Evolutionary conservation across 225 moss, liverwort and hornwort genomes (phyloP).

Genomic region (Rhytidiadelphus loreus): DNA sequence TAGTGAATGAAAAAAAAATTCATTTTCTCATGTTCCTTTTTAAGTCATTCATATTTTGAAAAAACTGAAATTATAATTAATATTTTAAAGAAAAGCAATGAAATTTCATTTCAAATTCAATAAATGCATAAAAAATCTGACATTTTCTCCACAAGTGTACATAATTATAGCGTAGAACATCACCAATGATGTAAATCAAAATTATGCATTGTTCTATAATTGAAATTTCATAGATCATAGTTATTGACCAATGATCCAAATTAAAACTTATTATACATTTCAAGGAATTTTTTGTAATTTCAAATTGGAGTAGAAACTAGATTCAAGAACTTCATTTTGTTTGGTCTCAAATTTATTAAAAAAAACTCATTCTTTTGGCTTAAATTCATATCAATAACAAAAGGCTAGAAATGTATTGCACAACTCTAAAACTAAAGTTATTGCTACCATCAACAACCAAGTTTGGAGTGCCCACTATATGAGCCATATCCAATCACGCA

Average conservation of each 20-base stretch:
- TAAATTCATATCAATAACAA: background rate
- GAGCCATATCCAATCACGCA: too few relatives aligned
- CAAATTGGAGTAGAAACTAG: background rate
- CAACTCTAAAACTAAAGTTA: accelerated
- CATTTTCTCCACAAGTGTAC: background rate
- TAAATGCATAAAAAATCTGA: background rate
- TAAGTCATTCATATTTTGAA: background rate
- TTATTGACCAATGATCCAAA: background rate
- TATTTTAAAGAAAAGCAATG: too few relatives aligned
- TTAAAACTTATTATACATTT: background rate
- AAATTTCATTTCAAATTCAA: background rate
- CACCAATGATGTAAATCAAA: background rate
- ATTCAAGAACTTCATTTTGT: background rate
- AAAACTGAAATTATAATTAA: too few relatives aligned
- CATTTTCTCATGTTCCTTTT: too few relatives aligned
- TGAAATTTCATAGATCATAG: background rate
- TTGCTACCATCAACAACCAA: background rate
- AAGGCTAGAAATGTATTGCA: background rate
- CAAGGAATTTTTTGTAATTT: background rate
- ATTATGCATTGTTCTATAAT: background rate
- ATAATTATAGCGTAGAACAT: background rate
- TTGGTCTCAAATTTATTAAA: background rate
- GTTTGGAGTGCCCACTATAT: too few relatives aligned
- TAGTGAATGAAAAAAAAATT: too few relatives aligned
- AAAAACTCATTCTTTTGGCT: background rate